phyloP scores from a whole-genome alignment of 805 yeast genomes.

The Tetrapisispora iriomotensis region DNA sequence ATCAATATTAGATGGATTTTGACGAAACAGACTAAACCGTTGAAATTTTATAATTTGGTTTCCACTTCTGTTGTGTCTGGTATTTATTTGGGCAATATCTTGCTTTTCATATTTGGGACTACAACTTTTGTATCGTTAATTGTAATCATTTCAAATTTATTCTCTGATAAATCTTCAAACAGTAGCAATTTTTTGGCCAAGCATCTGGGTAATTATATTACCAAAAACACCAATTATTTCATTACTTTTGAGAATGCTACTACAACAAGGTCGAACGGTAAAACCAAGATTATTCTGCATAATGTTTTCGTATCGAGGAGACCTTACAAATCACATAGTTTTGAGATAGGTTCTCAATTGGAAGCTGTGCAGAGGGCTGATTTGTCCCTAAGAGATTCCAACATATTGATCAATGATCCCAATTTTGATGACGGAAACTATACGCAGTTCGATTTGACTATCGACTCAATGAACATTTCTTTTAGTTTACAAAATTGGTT shows the following conservation, averaged over 20 bases:
- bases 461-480: slow-evolving; percentile 74
- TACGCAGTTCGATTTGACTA: slow-evolving; percentile 87
- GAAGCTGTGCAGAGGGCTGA: slow-evolving; percentile 55
- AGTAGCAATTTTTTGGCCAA: slow-evolving; percentile 68
- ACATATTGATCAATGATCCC: slow-evolving; percentile 28
- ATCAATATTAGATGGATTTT: slow-evolving; percentile 63
- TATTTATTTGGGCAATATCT: slow-evolving; percentile 79
- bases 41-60: slow-evolving; percentile 75
- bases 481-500: slow-evolving; percentile 80
- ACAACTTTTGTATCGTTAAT: slow-evolving; percentile 72
- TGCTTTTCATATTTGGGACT: slow-evolving; percentile 74
- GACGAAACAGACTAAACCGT: slow-evolving; percentile 68
- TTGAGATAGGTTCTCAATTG: slow-evolving; percentile 63
- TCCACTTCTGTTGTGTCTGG: slow-evolving; percentile 77
- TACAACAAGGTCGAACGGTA: slow-evolving; percentile 80
- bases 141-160: slow-evolving; percentile 46
- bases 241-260: slow-evolving; percentile 90
- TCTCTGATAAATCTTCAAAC: slow-evolving; percentile 47
- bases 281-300: slow-evolving; percentile 51
- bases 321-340: slow-evolving; percentile 45
- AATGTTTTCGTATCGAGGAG: slow-evolving; percentile 81
- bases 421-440: slow-evolving; percentile 81
- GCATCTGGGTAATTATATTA: slow-evolving; percentile 69
- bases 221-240: slow-evolving; percentile 69
- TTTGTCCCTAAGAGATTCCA: slow-evolving; percentile 25